These are phyloP conservation scores for Helianthus annuus DNA, from an alignment of 129 eudicot genomes.

Conservation along the genomic window DNA sequence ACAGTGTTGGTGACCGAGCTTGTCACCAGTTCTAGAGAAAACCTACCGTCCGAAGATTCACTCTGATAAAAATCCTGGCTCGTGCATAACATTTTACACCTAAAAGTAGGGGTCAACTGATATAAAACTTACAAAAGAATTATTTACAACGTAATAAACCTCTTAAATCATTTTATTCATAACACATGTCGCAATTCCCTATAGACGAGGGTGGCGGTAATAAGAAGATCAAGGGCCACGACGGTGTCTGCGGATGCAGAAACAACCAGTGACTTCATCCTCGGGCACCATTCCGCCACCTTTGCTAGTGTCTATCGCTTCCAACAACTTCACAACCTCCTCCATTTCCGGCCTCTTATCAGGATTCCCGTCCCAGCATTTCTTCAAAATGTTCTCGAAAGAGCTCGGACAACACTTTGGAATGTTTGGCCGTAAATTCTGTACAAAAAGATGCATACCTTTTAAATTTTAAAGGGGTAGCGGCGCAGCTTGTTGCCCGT, in stretches of 20 bases:
- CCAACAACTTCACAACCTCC: slow-evolving; percentile 67
- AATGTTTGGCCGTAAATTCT: slow-evolving; percentile 68
- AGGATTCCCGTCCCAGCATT: slow-evolving; percentile 47
- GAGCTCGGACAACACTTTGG: slow-evolving; percentile 12
- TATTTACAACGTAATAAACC: too few relatives aligned
- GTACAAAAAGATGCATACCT: background rate
- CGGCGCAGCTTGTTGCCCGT: too few relatives aligned
- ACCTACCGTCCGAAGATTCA: too few relatives aligned
- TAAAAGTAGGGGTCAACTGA: too few relatives aligned
- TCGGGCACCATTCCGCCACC: slow-evolving; percentile 87
- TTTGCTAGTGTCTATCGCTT: slow-evolving; percentile 63
- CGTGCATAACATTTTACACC: too few relatives aligned
- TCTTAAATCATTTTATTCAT: too few relatives aligned
- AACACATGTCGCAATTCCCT: background rate
- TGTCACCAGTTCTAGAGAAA: too few relatives aligned
- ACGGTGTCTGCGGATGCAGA: slow-evolving; percentile 46
- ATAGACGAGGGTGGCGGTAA: too few relatives aligned
- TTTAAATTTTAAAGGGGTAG: too few relatives aligned
- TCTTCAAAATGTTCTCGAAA: background rate
- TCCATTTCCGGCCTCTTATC: slow-evolving; percentile 76
- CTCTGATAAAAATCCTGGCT: too few relatives aligned
- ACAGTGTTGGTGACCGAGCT: too few relatives aligned
- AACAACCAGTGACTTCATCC: slow-evolving; percentile 51
- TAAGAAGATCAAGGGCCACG: slow-evolving; percentile 56
- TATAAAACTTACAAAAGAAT: too few relatives aligned